Evolutionary conservation across 495 filamentous ascomycete genomes (phyloP).

Genomic region (Lentithecium fluviatile): DNA sequence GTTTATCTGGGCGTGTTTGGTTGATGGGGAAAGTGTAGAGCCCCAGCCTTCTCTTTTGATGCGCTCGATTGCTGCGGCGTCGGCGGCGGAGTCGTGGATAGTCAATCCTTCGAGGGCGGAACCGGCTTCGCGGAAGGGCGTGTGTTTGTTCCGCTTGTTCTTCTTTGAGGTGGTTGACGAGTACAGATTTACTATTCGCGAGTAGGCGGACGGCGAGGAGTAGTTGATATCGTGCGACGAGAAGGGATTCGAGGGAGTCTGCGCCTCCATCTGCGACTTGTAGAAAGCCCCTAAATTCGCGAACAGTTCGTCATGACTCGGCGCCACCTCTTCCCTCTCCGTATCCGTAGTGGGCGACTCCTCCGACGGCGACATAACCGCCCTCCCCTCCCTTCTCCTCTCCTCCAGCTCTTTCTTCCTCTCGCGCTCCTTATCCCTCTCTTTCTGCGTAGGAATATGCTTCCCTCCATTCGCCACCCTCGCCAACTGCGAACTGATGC

Average conservation of each 20-base stretch:
- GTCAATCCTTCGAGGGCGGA: conserved; percentile 67
- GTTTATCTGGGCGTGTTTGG: conserved; percentile 51
- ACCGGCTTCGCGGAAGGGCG: conserved; percentile 74
- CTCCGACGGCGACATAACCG: conserved; percentile 22
- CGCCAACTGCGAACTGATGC: conserved; percentile 77
- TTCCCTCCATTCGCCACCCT: conserved; percentile 55
- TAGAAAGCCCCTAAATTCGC: conserved; percentile 45
- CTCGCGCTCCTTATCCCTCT: conserved; percentile 41
- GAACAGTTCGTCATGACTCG: conserved; percentile 45
- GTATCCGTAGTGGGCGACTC: conserved; percentile 12
- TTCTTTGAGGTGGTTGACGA: conserved; percentile 67
- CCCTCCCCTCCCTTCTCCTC: conserved; percentile 1
- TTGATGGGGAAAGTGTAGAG: conserved; percentile 52
- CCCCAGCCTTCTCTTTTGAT: conserved; percentile 56
- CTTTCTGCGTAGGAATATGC: conserved; percentile 47
- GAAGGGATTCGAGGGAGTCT: conserved; percentile 49
- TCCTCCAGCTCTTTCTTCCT: conserved; percentile 23
- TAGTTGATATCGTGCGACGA: conserved; percentile 58
- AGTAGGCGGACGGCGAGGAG: conserved; percentile 72
- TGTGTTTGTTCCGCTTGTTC: conserved; percentile 59
- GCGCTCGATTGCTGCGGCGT: conserved; percentile 47
- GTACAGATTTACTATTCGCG: conserved; percentile 89
- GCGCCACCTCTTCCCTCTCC: conserved; percentile 49
- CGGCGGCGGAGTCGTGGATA: conserved; percentile 52
- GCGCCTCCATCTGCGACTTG: conserved; percentile 61